Evolutionary conservation across 257 asterid species (phyloP).

Genomic region (Jasminum sambac): DNA sequence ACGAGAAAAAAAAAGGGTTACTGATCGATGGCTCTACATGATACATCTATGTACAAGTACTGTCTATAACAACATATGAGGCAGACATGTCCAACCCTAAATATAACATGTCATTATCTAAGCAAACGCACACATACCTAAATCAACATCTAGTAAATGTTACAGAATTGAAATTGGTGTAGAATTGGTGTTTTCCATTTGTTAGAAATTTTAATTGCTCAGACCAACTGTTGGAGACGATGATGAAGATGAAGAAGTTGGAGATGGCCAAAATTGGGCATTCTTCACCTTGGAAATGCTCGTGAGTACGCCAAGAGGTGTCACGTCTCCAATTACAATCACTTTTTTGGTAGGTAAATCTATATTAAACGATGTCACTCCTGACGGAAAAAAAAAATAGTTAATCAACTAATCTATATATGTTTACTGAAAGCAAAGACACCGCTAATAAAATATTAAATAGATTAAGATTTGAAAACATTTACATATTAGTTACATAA

Average conservation of each 20-base stretch:
- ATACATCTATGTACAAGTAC: neutral
- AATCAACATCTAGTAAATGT: neutral
- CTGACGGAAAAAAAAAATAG: slow-evolving; percentile 33
- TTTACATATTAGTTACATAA: neutral
- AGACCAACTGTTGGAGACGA: slow-evolving; percentile 35
- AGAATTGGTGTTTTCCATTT: slow-evolving; percentile 1
- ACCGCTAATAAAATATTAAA: neutral
- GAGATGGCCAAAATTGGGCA: slow-evolving; percentile 79
- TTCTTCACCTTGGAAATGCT: slow-evolving; percentile 80
- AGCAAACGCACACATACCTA: neutral
- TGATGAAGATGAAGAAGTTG: slow-evolving; percentile 35
- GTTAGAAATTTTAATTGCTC: slow-evolving; percentile 12
- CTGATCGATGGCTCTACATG: neutral
- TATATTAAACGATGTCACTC: slow-evolving; percentile 74
- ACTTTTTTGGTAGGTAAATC: slow-evolving; percentile 79
- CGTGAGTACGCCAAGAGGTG: slow-evolving; percentile 60
- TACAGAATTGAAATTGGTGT: neutral
- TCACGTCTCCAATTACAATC: slow-evolving; percentile 69
- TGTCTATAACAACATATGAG: neutral
- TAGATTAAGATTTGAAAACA: neutral
- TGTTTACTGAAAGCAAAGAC: too few species aligned
- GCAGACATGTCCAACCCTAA: slow-evolving; percentile 1
- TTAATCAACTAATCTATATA: neutral
- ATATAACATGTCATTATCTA: neutral
- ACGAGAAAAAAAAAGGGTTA: neutral